Evolutionary conservation across 192 early-diverging fungal species (phyloP), one percentile per base, ranked within the genome.

Genomic region (Umbelopsis sp.): DNA sequence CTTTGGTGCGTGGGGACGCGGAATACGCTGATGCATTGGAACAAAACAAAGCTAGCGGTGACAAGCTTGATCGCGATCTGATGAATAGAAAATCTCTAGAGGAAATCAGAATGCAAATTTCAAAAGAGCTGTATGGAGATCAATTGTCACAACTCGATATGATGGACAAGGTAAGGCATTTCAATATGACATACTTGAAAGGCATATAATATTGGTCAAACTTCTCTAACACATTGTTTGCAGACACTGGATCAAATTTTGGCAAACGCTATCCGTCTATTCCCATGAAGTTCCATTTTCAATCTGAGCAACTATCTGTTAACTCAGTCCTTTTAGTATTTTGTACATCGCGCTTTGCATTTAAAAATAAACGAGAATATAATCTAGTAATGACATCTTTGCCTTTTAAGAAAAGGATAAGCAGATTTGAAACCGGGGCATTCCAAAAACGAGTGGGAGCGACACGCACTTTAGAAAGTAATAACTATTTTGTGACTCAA

Each of bases 231-330:
- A 5, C 46, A 20, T 65, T 20, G 12, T 41, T 67, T 71, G 12
- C 58, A 81, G 79, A 71, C 73, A 69, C 53, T 82, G 41, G 78
- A 82, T 66, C 64, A 44, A 35, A 47, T 82, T 46, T 76, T 82
- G 78, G 53, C 55, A 64, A 72, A 80, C 46, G 71, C 74, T 16
- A 27, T 80, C 16, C 48, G 67, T 51, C 68, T 70, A 6, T 76
- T 72, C 67, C 69, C 67, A 73, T 73, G n/a, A 65, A 16, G 2
- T 30, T 16, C 25, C 49, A 12, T 27, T 49, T 55, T 22, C 55
- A 35, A 8, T 18, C 55, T 12, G 13, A 35, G 16, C 27, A 22
- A 20, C 4, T 49, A 20, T 21, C 16, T 2, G 0, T 49, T 49
- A 49, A 49, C 48, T 18, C 37, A 9, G 27, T 41, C 5, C 10